Conservation (phyloP, 768 basidiomycete genomes). For the Phlebiopsis gigantea region DNA sequence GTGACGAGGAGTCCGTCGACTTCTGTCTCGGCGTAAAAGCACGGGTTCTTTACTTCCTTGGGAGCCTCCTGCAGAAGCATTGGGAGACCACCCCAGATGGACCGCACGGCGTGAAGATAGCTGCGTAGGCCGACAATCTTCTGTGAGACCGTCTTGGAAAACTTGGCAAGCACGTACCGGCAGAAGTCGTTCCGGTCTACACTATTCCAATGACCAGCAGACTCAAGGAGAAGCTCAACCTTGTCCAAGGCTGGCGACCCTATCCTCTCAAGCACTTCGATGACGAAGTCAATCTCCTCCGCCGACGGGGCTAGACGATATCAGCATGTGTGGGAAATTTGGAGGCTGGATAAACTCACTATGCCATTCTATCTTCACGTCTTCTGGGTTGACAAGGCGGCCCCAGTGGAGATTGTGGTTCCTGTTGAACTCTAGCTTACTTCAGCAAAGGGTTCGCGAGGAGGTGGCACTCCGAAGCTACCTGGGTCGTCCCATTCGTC, state of each 20-base stretch:
- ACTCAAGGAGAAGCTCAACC: conserved; percentile 58
- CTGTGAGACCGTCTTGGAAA: neutral
- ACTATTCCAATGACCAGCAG: conserved; percentile 55
- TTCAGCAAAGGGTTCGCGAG: neutral
- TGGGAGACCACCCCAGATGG: conserved; percentile 74
- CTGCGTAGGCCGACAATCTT: conserved; percentile 28
- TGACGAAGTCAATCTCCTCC: conserved; percentile 72
- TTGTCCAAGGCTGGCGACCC: conserved; percentile 59
- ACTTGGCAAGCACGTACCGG: conserved; percentile 41
- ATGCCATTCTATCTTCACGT: conserved; percentile 88
- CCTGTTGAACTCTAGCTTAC: conserved; percentile 49
- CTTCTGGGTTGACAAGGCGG: conserved; percentile 65
- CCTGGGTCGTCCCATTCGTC: conserved; percentile 76
- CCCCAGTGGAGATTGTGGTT: conserved; percentile 76
- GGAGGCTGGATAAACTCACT: conserved; percentile 34
- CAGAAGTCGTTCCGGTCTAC: conserved; percentile 79
- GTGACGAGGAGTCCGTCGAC: conserved; percentile 65
- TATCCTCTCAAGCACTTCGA: conserved; percentile 73
- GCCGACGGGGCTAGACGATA: conserved; percentile 44
- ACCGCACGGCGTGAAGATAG: conserved; percentile 64
- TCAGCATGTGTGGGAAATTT: conserved; percentile 6
- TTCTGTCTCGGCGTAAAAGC: conserved; percentile 58
- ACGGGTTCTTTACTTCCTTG: conserved; percentile 53
- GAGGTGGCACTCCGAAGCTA: conserved; percentile 28
- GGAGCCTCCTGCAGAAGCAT: conserved; percentile 57